These are phyloP conservation scores for Suillus occidentalis DNA, from an alignment of 768 basidiomycete genomes.

Conservation along the genomic window DNA sequence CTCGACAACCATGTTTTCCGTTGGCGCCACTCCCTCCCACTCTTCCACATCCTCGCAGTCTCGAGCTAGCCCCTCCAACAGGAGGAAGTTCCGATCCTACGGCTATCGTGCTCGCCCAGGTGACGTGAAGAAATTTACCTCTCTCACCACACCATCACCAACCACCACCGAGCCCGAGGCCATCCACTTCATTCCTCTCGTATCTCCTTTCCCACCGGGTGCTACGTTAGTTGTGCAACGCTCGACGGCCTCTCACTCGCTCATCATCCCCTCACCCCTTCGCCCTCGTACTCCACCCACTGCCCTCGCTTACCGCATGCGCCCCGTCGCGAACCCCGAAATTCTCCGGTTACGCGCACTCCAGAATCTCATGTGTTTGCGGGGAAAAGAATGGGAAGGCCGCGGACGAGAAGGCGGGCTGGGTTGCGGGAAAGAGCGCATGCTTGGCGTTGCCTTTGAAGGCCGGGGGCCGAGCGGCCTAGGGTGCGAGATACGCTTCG, in stretches of 20 bases:
- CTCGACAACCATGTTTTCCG: slow-evolving; percentile 49
- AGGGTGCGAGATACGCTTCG: slow-evolving; percentile 39
- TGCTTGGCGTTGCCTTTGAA: slow-evolving; percentile 61
- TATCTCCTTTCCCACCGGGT: slow-evolving; percentile 35
- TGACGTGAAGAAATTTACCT: slow-evolving; percentile 46
- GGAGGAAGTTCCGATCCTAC: slow-evolving; percentile 27
- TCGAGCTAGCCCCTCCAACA: slow-evolving; percentile 11
- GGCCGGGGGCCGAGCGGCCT: slow-evolving; percentile 58
- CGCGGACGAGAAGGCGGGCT: slow-evolving; percentile 48
- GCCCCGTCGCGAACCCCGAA: slow-evolving; percentile 61
- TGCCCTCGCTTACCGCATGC: slow-evolving; percentile 43
- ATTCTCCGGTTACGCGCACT: slow-evolving; percentile 60
- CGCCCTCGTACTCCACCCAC: slow-evolving; percentile 37
- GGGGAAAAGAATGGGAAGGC: slow-evolving; percentile 49
- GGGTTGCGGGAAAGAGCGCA: slow-evolving; percentile 56
- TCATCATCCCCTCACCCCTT: slow-evolving; percentile 42
- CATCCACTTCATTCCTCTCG: slow-evolving; percentile 43
- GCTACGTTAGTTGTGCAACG: slow-evolving; percentile 23
- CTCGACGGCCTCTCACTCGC: slow-evolving; percentile 36
- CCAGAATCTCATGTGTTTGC: slow-evolving; percentile 50
- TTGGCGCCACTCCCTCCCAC: slow-evolving; percentile 27
- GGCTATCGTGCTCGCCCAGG: slow-evolving; percentile 44
- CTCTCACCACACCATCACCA: slow-evolving; percentile 13
- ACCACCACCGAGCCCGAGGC: slow-evolving; percentile 17
- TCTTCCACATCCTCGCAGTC: slow-evolving; percentile 20